Base-by-base conservation (phyloP, 2,329 filamentous ascomycete species). In the Aspergillus bombycis region DNA sequence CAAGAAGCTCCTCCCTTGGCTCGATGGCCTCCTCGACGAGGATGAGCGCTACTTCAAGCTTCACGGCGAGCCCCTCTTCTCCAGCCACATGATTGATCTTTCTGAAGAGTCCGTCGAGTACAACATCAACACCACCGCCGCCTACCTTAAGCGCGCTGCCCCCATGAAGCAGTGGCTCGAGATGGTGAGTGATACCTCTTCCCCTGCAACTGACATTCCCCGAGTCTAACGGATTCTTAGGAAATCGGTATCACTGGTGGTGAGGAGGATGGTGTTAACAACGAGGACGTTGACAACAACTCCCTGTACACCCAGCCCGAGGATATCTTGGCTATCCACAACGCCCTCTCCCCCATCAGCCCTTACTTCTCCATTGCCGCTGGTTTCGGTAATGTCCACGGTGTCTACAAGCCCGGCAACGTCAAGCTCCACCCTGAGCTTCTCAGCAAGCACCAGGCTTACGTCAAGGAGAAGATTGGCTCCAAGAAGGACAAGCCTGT, bases 161-260 rank as follows among this genome's bases (percentile, higher is more conserved):
- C 93, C 94, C 74, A 93, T 97, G 92, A 97, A 96, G 88, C 93
- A 97, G 83, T 98, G 93, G 93, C 89, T 99, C 72, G 95, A 99
- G 88, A 99, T 98, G 94, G 91, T 93, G 79, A 73, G 80, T 71
- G 64, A 63, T 57, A 9, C 52, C 14, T 11, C n/a, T 28, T 6
- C 26, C 45, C 10, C 38, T 53, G 4, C 14, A 45, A 21, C 38
- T 45, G 11, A 19, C 10, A 45, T n/a, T 56, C 0, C 26, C n/a
- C 9, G 26, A 32, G 34, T 45, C 63, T 68, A 66, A 68, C 53
- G 10, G 14, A 11, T 32, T n/a, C 10, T 45, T 65, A 87, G 85
- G 90, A 93, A 83, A 93, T 96, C 70, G 92, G 91, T 78, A 96
- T 97, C 83, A 98, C 95, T 66, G 94, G 94, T 84, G 93, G 94